Evolutionary conservation across 2,329 filamentous ascomycete genomes (phyloP), one percentile per base, ranked within the genome.

Genomic region (Colletotrichum echinochloae): DNA sequence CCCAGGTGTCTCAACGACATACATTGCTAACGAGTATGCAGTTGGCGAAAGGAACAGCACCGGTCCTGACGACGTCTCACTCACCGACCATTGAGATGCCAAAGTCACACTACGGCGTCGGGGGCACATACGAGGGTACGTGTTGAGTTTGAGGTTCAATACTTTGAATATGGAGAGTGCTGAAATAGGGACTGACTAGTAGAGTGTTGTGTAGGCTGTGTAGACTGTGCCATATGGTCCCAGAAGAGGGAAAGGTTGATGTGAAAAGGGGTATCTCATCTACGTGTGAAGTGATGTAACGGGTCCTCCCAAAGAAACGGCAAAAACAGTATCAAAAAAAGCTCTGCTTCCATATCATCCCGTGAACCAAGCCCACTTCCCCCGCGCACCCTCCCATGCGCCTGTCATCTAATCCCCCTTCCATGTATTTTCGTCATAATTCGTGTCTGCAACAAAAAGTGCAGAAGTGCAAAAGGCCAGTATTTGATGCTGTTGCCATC

Each of bases 41-140:
- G 88, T 90, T 52, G 88, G 87, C 18, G 88, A 90, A 80, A 86
- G 81, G 74, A 90, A 90, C 72, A 83, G 80, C 18, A 82, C 83
- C 3, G 86, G 85, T 0, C 87, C 87, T 1, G 83, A 84, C 64
- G 80, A 68, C 26, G 80, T 64, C 77, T 78, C 59, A 16, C 60
- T 63, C 28, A 65, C 74, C 62, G 74, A 73, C 56, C 80, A 84
- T 73, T 85, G 70, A 79, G 44, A 56, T 64, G 55, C 8, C 20
- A n/a, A 23, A 55, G 30, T 28, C 14, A 26, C 14, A 4, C 55
- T 16, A 55, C n/a, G 39, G 23, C 28, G 7, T 35, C 14, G 28
- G 28, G 30, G 18, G 12, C 9, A 35, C 46, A 9, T 57, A 59
- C 30, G 52, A 65, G 5, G 5, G 70, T 72, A 67, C 23, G 54